Percentiles rank a stretch among this genome's conserved stretches.
These are phyloP conservation scores for Aphanomyces invadans DNA, from an alignment of 352 stramenopile species.

Conservation along the genomic window DNA sequence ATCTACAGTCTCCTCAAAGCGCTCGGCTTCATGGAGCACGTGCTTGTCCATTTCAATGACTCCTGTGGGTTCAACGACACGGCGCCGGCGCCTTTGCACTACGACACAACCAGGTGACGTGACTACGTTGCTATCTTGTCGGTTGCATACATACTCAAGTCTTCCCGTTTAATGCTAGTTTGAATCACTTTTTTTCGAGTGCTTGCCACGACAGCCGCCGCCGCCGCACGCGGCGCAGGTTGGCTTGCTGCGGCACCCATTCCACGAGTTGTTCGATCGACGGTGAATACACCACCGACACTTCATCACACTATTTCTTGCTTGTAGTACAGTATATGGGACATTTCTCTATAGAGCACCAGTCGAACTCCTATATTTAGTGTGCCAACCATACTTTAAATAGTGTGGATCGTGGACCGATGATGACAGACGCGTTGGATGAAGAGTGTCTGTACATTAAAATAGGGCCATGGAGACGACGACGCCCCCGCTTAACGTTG, in stretches of 20 bases:
- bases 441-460: too few relatives aligned
- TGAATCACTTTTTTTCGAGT: slow-evolving; percentile 14
- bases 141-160: slow-evolving; percentile 4
- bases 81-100: background rate
- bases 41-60: slow-evolving; percentile 15
- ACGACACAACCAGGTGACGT: background rate
- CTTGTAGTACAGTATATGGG: too few relatives aligned
- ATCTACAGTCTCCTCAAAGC: slow-evolving; percentile 20
- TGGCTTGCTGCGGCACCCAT: slow-evolving; percentile 17
- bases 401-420: too few relatives aligned
- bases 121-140: too few relatives aligned
- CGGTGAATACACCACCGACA: background rate
- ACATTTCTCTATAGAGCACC: too few relatives aligned
- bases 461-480: too few relatives aligned
- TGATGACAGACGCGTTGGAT: too few relatives aligned
- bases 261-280: background rate
- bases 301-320: background rate
- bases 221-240: background rate
- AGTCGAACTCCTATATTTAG: too few relatives aligned
- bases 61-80: background rate
- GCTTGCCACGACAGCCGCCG: background rate
- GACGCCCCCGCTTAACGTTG: background rate
- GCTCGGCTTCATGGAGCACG: slow-evolving; percentile 15
- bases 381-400: too few relatives aligned
- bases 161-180: slow-evolving; percentile 6